Evolutionary conservation across 768 basidiomycete species (phyloP).

Genomic region (Agaricus blazei): DNA sequence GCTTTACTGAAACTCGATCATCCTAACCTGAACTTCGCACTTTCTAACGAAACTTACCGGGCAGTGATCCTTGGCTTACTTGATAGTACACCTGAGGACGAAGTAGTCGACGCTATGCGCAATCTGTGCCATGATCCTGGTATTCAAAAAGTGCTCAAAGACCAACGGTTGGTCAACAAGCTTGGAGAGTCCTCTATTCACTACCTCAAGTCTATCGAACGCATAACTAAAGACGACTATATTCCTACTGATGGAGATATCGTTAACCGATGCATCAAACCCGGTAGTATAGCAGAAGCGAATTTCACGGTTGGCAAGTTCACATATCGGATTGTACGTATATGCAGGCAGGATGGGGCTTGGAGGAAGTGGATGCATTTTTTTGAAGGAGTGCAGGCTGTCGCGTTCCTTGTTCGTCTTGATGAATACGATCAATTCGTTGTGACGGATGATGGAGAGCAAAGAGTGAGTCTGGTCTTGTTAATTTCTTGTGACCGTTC

Average conservation of each 20-base stretch:
- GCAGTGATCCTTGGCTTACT: neutral
- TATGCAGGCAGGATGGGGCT: neutral
- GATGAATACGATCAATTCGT: neutral
- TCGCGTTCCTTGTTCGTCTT: neutral
- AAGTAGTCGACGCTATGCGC: neutral
- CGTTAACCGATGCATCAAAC: neutral
- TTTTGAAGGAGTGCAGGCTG: neutral
- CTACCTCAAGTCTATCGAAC: neutral
- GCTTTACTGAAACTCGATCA: neutral
- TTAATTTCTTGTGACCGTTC: neutral
- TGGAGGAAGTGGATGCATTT: neutral
- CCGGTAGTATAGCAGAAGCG: neutral
- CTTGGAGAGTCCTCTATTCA: neutral
- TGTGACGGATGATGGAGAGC: neutral
- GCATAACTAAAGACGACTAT: neutral
- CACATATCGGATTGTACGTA: neutral
- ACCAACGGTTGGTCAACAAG: neutral
- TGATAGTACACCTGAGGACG: neutral
- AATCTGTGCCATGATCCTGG: neutral
- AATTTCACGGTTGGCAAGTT: neutral
- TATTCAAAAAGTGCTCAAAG: neutral
- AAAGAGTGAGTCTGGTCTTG: neutral
- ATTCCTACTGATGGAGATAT: neutral
- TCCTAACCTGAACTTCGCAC: neutral
- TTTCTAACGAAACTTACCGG: neutral